Conservation (phyloP, 2,329 filamentous ascomycete species). For the Alternaria dauci region DNA sequence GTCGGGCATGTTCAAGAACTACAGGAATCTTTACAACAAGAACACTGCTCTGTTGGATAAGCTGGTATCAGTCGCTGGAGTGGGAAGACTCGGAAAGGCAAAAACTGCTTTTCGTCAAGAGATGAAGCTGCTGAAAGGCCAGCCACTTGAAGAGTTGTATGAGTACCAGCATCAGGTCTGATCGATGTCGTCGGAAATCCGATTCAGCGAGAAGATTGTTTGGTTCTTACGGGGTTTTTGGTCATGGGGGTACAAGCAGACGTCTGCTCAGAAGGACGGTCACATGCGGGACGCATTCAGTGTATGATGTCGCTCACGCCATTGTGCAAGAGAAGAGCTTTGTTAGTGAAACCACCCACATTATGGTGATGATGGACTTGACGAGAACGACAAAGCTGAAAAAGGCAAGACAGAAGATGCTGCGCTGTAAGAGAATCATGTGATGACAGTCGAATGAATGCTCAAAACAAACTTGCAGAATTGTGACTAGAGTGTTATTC, state of each 20-base stretch:
- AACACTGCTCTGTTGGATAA: background rate
- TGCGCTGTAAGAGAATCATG: background rate
- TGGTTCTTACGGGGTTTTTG: background rate
- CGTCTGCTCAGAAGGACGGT: background rate
- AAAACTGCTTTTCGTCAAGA: background rate
- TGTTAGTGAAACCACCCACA: background rate
- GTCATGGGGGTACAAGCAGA: background rate
- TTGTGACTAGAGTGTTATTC: background rate
- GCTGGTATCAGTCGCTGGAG: background rate
- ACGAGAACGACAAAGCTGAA: background rate
- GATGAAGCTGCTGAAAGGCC: background rate
- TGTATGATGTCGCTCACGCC: background rate
- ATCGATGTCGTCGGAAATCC: background rate
- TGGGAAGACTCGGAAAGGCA: background rate
- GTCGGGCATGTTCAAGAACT: constrained; percentile 3
- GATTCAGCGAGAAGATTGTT: background rate
- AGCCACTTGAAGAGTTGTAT: background rate
- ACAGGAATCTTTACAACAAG: background rate
- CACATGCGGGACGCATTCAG: background rate
- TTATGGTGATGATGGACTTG: background rate
- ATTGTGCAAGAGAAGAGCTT: background rate
- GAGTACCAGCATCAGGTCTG: constrained; percentile 1
- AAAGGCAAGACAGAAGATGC: background rate
- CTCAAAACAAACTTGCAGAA: background rate
- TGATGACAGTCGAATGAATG: background rate